These are phyloP conservation scores for Leccinellum albellum DNA, from an alignment of 768 basidiomycete species.

Conservation along the genomic window DNA sequence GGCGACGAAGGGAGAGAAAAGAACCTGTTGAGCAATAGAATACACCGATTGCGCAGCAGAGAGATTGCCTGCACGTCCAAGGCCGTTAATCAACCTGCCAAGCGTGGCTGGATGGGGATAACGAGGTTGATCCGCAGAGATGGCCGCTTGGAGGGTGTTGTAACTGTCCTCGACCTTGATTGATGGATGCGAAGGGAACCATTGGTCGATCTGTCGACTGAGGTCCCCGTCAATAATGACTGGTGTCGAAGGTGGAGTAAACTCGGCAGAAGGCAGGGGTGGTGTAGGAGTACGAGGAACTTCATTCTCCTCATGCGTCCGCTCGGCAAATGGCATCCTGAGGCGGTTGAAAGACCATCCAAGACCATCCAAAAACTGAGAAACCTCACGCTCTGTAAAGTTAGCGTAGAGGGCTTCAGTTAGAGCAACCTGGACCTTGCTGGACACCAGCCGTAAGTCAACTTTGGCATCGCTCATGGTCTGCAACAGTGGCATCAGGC, in stretches of 20 bases:
- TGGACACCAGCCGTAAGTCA: constrained; percentile 26
- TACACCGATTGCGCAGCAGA: constrained; percentile 67
- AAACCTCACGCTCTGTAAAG: constrained; percentile 17
- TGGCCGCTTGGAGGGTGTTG: constrained; percentile 42
- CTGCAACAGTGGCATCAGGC: constrained; percentile 41
- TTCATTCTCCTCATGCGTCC: constrained; percentile 2
- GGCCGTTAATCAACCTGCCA: constrained; percentile 59
- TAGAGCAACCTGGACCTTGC: constrained; percentile 16
- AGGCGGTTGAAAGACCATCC: constrained; percentile 17
- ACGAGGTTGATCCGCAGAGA: constrained; percentile 34
- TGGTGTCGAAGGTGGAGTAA: constrained; percentile 6
- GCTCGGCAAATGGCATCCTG: constrained; percentile 19
- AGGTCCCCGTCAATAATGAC: constrained; percentile 26
- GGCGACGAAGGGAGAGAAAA: constrained; percentile 41
- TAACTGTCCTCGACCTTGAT: constrained; percentile 42
- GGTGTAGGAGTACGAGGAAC: constrained; percentile 10
- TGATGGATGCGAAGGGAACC: constrained; percentile 26
- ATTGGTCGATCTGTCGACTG: constrained; percentile 32
- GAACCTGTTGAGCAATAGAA: constrained; percentile 56
- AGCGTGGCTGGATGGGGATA: constrained; percentile 53
- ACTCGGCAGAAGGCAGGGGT: constrained; percentile 9
- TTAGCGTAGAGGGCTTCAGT: constrained; percentile 26
- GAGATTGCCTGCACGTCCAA: constrained; percentile 61
- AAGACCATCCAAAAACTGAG: constrained; percentile 22
- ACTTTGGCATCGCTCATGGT: constrained; percentile 35